Conservation (phyloP, 805 yeast genomes). For the Hanseniaspora osmophila region DNA sequence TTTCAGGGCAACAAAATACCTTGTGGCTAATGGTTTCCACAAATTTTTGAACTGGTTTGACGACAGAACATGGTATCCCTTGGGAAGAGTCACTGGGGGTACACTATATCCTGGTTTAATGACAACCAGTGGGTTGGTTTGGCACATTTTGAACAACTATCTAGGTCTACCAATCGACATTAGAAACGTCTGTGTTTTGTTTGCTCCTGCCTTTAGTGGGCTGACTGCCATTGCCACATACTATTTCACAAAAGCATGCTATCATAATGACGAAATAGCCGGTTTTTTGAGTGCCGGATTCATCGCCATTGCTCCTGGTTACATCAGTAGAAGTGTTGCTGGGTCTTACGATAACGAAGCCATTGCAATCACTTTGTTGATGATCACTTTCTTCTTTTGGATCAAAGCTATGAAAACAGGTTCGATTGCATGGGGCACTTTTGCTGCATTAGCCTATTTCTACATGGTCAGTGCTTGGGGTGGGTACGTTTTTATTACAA, state of each 20-base stretch:
- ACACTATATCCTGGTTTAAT: slow-evolving; percentile 94
- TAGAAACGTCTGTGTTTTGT: slow-evolving; percentile 85
- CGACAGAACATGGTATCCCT: slow-evolving; percentile 97
- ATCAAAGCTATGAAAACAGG: slow-evolving; percentile 87
- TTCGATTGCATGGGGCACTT: slow-evolving; percentile 67
- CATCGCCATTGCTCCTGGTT: slow-evolving; percentile 97
- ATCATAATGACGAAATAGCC: slow-evolving; percentile 59
- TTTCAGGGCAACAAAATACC: slow-evolving; percentile 87
- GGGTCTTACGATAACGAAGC: slow-evolving; percentile 99
- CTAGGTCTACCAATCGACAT: slow-evolving; percentile 79
- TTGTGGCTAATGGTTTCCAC: slow-evolving; percentile 71
- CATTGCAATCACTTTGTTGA: slow-evolving; percentile 85
- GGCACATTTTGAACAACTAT: slow-evolving; percentile 50
- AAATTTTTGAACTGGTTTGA: slow-evolving; percentile 97
- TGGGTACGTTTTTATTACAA: slow-evolving; percentile 97
- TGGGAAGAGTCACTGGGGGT: slow-evolving; percentile 98
- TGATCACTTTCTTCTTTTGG: slow-evolving; percentile 95
- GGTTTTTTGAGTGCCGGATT: slow-evolving; percentile 87
- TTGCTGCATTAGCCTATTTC: slow-evolving; percentile 80
- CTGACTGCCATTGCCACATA: slow-evolving; percentile 84
- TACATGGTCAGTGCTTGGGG: slow-evolving; percentile 99
- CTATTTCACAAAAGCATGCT: slow-evolving; percentile 71
- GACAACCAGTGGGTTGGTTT: slow-evolving; percentile 91
- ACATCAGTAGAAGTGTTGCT: slow-evolving; percentile 94
- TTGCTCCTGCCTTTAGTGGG: slow-evolving; percentile 94